Evolutionary conservation across 768 basidiomycete species (phyloP), one percentile per base, ranked within the genome.

Genomic region (Mycena haematopus): DNA sequence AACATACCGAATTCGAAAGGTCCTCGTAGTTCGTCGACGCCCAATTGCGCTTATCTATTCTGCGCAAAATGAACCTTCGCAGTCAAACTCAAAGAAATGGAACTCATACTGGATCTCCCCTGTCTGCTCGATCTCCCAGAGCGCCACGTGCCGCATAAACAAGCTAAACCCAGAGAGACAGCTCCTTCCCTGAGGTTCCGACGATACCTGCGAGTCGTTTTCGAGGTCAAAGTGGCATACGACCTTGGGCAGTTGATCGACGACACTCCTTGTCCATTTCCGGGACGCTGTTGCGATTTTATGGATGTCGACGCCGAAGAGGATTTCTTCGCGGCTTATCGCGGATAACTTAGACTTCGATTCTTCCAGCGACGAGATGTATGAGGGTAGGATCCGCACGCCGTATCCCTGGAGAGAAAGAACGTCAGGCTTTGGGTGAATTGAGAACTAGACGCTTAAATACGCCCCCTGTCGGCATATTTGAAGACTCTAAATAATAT

Each of bases 121-220:
- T 3, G 1, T 11, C 13, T 35, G 36, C 29, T 60, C 63, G 46
- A 60, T 38, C 21, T 65, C 63, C 58, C 58, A 56, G 6, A 65
- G 27, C 8, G 63, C 59, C 0, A 60, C 55, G 24, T 65, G 64
- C 3, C 59, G 54, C 64, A 65, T 65, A 7, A 65, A 60, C 9
- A 60, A 51, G 25, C 33, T 47, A 42, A 65, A 60, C 1, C 63
- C 59, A 0, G 44, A 56, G 2, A 65, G 36, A 21, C 64, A 60
- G 55, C 59, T 65, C 6, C 50, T 24, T 6, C 55, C 49, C 33
- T 46, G 58, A 2, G 58, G 53, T 54, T 65, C 63, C 2, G 63
- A 33, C 44, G 31, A 56, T 10, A 60, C 25, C 50, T 60, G 54
- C 36, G 52, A 35, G 31, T 52, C 45, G 54, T 65, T 65, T 15